Conservation (phyloP, 768 basidiomycete genomes). For the Panus rudis region DNA sequence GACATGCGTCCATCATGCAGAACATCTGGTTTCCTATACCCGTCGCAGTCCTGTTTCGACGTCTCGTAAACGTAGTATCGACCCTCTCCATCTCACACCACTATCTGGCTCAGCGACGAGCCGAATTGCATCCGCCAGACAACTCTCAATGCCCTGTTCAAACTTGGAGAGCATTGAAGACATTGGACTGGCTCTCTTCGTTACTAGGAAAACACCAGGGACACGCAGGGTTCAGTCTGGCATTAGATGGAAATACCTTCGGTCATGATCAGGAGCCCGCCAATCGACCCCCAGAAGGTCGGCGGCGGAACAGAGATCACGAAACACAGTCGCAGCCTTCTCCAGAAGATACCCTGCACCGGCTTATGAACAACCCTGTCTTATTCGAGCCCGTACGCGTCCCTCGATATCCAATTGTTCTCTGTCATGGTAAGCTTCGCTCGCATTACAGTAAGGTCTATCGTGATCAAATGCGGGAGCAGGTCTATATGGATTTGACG, state of each 20-base stretch:
- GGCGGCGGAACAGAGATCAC: no score
- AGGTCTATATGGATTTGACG: slow-evolving; percentile 95
- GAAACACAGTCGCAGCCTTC: no score
- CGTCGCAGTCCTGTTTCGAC: slow-evolving; percentile 53
- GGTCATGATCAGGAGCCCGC: no score
- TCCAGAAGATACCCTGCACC: slow-evolving; percentile 54
- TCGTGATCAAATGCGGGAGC: slow-evolving; percentile 7
- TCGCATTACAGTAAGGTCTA: neutral
- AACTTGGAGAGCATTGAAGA: slow-evolving; percentile 4
- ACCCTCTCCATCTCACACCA: slow-evolving; percentile 65
- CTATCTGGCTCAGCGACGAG: slow-evolving; percentile 35
- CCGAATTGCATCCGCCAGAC: slow-evolving; percentile 6
- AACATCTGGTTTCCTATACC: slow-evolving; percentile 46
- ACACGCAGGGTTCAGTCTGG: neutral
- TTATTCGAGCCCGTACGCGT: slow-evolving; percentile 71
- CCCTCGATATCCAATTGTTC: slow-evolving; percentile 85
- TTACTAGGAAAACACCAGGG: neutral
- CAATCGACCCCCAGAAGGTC: no score
- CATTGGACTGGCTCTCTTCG: slow-evolving; percentile 6
- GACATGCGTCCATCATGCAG: slow-evolving; percentile 28
- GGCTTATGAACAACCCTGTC: slow-evolving; percentile 67
- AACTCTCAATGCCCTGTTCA: neutral
- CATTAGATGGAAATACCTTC: neutral
- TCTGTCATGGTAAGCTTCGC: slow-evolving; percentile 79
- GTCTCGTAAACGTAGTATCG: slow-evolving; percentile 63